Percentiles rank a stretch among this genome's conserved stretches.
Conservation (phyloP, 371 early-diverging fungal species). For the Mucor racemosus region DNA sequence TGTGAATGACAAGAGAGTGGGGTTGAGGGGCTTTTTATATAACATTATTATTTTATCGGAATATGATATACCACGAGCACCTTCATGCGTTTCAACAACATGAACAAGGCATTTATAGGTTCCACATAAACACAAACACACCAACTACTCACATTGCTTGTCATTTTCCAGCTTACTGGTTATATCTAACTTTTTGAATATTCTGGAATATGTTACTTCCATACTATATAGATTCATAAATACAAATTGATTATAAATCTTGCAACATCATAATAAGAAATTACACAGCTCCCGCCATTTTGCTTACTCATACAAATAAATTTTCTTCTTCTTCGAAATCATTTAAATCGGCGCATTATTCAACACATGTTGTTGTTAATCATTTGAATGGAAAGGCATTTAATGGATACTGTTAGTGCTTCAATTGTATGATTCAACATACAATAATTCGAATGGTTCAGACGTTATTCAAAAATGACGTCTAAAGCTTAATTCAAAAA, state of each 20-base stretch:
- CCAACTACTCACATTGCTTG: neutral
- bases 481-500: no score
- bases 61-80: neutral
- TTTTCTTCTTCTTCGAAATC: neutral
- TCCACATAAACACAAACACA: neutral
- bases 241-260: neutral
- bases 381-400: no score
- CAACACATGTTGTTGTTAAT: neutral
- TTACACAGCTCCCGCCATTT: neutral
- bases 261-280: neutral
- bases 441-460: neutral
- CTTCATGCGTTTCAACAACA: conserved; percentile 3
- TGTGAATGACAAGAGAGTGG: neutral
- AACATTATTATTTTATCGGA: neutral
- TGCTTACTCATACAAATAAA: neutral
- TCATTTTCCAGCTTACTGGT: neutral
- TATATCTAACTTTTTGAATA: neutral
- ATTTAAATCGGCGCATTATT: neutral
- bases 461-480: neutral
- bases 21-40: neutral
- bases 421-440: neutral
- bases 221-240: neutral
- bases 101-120: neutral
- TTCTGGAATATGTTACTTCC: neutral
- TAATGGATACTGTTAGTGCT: neutral